phyloP scores from a whole-genome alignment of 139 green algal species.

The Coccomyxa sp. region DNA sequence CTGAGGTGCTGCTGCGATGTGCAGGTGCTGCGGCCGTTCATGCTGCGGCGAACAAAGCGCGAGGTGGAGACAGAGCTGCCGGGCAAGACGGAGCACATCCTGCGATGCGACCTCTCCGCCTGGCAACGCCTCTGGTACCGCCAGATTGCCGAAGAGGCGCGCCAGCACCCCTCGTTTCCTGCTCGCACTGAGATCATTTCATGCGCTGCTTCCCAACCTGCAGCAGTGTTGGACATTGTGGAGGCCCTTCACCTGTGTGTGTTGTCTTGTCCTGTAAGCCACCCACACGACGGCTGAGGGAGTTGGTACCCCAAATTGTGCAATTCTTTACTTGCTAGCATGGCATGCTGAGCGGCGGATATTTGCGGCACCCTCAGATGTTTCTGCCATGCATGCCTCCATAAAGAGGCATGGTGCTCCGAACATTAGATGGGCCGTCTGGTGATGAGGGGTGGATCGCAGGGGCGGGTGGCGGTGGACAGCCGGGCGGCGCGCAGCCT shows the following conservation, averaged over 20 bases:
- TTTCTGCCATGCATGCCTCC: too few species aligned
- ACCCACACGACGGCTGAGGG: too few species aligned
- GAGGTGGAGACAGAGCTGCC: constrained; percentile 58
- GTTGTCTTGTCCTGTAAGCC: too few species aligned
- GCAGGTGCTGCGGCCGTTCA: constrained; percentile 48
- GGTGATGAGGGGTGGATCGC: not conserved
- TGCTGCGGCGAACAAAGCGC: constrained; percentile 45
- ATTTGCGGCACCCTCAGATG: too few species aligned
- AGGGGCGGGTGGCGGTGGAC: constrained; percentile 22
- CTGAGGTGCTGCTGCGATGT: too few species aligned
- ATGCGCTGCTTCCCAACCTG: too few species aligned
- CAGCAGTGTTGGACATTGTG: constrained; percentile 1
- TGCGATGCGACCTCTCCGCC: constrained; percentile 60
- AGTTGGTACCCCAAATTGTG: too few species aligned
- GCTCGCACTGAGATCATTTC: not conserved
- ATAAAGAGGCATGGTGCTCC: too few species aligned
- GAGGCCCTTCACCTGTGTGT: too few species aligned
- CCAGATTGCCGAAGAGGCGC: constrained; percentile 43
- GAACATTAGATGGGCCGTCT: not conserved
- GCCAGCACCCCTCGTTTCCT: not conserved
- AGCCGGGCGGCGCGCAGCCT: constrained; percentile 20
- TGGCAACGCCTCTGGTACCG: constrained; percentile 62
- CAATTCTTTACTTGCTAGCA: too few species aligned
- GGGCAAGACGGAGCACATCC: constrained; percentile 44
- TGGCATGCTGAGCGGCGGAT: too few species aligned